Conservation (phyloP, 2,329 filamentous ascomycete species). For the Ceratocystis eucalypticola region DNA sequence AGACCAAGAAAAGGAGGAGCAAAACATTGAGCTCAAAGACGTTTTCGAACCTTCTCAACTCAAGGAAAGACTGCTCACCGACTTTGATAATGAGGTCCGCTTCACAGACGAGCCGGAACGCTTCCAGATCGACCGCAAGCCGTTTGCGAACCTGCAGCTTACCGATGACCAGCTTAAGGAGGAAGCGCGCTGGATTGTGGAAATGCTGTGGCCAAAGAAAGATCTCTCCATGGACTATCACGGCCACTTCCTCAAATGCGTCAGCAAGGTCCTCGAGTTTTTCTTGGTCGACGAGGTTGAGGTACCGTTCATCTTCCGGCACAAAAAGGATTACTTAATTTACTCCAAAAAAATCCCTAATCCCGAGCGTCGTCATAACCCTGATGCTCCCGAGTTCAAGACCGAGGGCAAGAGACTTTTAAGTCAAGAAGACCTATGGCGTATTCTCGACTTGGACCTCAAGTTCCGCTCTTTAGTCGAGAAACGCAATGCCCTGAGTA, state of each 20-base stretch:
- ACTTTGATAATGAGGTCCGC: slow-evolving; percentile 85
- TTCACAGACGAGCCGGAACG: slow-evolving; percentile 83
- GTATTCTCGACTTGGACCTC: slow-evolving; percentile 84
- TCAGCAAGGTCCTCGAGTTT: slow-evolving; percentile 87
- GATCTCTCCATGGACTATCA: slow-evolving; percentile 57
- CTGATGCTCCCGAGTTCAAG: slow-evolving; percentile 57
- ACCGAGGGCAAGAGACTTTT: slow-evolving; percentile 76
- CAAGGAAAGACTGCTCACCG: slow-evolving; percentile 84
- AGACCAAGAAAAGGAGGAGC: slow-evolving; percentile 62
- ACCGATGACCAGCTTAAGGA: slow-evolving; percentile 77
- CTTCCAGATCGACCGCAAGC: slow-evolving; percentile 80
- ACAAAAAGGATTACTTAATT: slow-evolving; percentile 94
- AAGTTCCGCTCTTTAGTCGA: slow-evolving; percentile 90
- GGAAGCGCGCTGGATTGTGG: slow-evolving; percentile 83
- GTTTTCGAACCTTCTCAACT: slow-evolving; percentile 96
- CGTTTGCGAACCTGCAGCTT: slow-evolving; percentile 71
- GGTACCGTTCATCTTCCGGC: slow-evolving; percentile 94
- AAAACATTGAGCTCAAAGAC: slow-evolving; percentile 84
- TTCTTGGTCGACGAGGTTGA: slow-evolving; percentile 91
- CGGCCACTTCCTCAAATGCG: slow-evolving; percentile 71
- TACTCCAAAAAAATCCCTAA: slow-evolving; percentile 61
- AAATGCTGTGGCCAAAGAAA: slow-evolving; percentile 81
- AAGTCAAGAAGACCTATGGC: slow-evolving; percentile 87
- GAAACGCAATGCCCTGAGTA: slow-evolving; percentile 75
- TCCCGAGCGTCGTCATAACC: slow-evolving; percentile 48